Base-by-base conservation (phyloP, 73 alveolate genomes). In the Blepharisma stoltei region DNA sequence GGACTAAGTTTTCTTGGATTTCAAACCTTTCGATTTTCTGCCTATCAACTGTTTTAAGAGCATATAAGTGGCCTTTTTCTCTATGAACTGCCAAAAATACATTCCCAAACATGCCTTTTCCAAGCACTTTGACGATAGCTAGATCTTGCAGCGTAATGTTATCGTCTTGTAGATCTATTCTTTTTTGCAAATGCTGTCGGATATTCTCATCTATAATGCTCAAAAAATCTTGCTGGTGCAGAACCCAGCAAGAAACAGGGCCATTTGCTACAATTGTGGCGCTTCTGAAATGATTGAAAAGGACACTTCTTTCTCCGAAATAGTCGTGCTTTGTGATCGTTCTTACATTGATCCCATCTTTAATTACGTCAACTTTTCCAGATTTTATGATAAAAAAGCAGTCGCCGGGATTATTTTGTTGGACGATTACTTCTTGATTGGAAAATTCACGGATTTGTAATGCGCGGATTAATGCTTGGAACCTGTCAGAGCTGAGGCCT, bases 231-330 rank as follows among this genome's bases (percentile, higher is more conserved):
- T 83, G 88, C 76, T 86, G 37, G n/a, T 77, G 50, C 38, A 86
- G 44, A 3, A 83, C 77, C 32, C 77, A 77, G 25, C 73, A 60
- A 18, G 69, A 49, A 5, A 83, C 91, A 71, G 76, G 83, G 5
- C 84, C 90, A 27, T 43, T 76, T 67, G 93, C 93, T 77, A 47
- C 83, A 6, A 78, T 86, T n/a, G 93, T 76, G 11, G 93, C 93
- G 3, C 86, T 82, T 83, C 93, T 83, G 25, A 52, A 49, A 50
- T 78, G 55, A 38, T 70, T 84, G 7, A 67, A 55, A 32, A 71
- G 66, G 41, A 86, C 55, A 6, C 88, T 84, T 68, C 84, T 73
- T 78, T 86, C 93, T 45, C 90, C 92, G 21, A 83, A 83, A 23
- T 83, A 83, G 67, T 83, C 90, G 25, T 84, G 83, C 25, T 65